Evolutionary conservation across 164 flowering plant species (phyloP).

Genomic region (Piper longum): DNA sequence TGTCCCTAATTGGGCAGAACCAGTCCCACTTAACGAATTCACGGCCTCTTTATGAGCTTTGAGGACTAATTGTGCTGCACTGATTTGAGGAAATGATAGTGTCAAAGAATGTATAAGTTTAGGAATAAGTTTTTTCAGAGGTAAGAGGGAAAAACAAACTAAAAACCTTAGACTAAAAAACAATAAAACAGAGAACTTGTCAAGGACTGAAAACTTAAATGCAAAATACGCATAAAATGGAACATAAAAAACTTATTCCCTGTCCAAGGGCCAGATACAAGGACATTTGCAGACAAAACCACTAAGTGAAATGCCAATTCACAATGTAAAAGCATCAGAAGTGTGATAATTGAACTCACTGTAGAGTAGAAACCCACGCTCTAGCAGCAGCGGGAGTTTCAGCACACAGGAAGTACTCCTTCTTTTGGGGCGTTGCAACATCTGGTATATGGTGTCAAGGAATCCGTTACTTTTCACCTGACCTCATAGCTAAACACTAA

Average conservation of each 20-base stretch:
- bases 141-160: too few species aligned
- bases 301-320: background rate
- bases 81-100: constrained; percentile 8
- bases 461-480: constrained; percentile 1
- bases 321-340: background rate
- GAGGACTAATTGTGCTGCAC: constrained; percentile 86
- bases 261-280: background rate
- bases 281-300: background rate
- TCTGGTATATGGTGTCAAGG: constrained; percentile 45
- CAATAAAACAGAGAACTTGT: too few species aligned
- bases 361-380: constrained; percentile 96
- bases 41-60: constrained; percentile 96
- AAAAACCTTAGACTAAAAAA: too few species aligned
- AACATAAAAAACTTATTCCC: background rate
- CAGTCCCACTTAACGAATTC: constrained; percentile 81
- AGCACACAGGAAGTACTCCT: constrained; percentile 88
- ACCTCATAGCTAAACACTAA: background rate
- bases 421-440: constrained; percentile 92
- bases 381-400: constrained; percentile 98
- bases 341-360: constrained; percentile 35
- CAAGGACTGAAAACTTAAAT: background rate
- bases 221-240: background rate
- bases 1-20: constrained; percentile 74
- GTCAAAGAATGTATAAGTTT: too few species aligned
- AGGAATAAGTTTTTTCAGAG: too few species aligned